Conservation (phyloP, 768 basidiomycete genomes). For the Coprinopsis sp. region DNA sequence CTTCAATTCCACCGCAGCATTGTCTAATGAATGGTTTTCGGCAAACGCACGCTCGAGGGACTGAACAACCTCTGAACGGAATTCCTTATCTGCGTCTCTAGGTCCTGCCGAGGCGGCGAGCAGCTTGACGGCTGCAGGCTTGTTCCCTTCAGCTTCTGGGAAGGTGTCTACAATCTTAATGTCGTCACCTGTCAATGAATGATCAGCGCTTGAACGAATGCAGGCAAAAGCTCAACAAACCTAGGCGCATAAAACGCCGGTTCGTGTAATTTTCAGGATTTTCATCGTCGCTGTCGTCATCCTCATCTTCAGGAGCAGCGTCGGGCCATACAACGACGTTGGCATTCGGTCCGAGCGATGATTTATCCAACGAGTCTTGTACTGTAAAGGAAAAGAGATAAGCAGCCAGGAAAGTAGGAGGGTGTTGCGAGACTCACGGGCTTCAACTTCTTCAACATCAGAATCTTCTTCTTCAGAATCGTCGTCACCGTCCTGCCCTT, state of each 20-base stretch:
- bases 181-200: conserved; percentile 17
- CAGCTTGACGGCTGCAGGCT: conserved; percentile 44
- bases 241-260: conserved; percentile 71
- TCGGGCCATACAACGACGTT: conserved; percentile 83
- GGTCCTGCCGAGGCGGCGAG: conserved; percentile 39
- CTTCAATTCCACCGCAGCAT: conserved; percentile 91
- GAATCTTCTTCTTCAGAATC: conserved; percentile 49
- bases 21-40: conserved; percentile 88
- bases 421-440: conserved; percentile 38
- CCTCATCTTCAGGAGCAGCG: conserved; percentile 57
- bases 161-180: conserved; percentile 28
- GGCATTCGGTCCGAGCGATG: conserved; percentile 59
- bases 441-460: conserved; percentile 65
- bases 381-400: conserved; percentile 28
- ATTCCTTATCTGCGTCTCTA: conserved; percentile 58
- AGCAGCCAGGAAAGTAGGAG: conserved; percentile 6
- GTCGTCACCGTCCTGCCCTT: conserved; percentile 14
- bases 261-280: conserved; percentile 57
- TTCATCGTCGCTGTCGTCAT: conserved; percentile 50
- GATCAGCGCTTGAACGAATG: conserved; percentile 47
- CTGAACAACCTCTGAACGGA: conserved; percentile 69
- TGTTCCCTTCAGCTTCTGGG: conserved; percentile 28
- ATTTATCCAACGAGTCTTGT: conserved; percentile 40
- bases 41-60: conserved; percentile 90
- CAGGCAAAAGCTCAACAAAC: conserved; percentile 29